phyloP scores from a whole-genome alignment of 495 filamentous ascomycete species.

The Peziza echinospora region DNA sequence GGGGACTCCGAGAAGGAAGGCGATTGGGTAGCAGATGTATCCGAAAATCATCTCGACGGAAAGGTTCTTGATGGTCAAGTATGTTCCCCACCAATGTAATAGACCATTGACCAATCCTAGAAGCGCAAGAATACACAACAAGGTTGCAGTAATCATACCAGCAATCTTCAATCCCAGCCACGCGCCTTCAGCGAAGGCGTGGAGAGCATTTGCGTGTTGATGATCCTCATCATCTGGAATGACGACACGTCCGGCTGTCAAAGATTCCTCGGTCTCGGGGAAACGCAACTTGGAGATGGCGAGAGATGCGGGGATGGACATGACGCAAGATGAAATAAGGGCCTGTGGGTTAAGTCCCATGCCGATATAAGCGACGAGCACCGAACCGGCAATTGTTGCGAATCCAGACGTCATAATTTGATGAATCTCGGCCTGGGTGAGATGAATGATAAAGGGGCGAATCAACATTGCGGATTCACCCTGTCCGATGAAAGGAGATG shows the following conservation, averaged over 20 bases:
- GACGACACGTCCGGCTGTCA: conserved; percentile 57
- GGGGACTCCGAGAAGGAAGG: conserved; percentile 71
- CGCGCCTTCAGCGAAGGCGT: conserved; percentile 70
- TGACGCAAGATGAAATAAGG: conserved; percentile 76
- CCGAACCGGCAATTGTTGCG: conserved; percentile 43
- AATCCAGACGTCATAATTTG: conserved; percentile 68
- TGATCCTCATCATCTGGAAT: conserved; percentile 52
- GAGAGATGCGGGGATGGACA: conserved; percentile 77
- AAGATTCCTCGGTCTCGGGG: conserved; percentile 65
- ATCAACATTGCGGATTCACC: conserved; percentile 87
- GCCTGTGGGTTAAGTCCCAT: conserved; percentile 67
- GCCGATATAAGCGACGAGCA: conserved; percentile 58
- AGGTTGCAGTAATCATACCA: conserved; percentile 56
- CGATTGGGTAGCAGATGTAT: conserved; percentile 64
- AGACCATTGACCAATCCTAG: conserved; percentile 55
- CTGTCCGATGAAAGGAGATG: conserved; percentile 87
- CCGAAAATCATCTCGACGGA: conserved; percentile 59
- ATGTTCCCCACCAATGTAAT: conserved; percentile 74
- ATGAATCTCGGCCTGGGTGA: conserved; percentile 70
- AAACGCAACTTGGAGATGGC: conserved; percentile 73
- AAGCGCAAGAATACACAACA: conserved; percentile 71
- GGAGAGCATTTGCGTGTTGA: conserved; percentile 49
- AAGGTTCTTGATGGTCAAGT: conserved; percentile 51
- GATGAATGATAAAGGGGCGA: conserved; percentile 58
- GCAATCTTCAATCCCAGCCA: conserved; percentile 80